Percentiles rank a stretch among this genome's conserved stretches.
Conservation (phyloP, 2,329 filamentous ascomycete genomes). For the Venturia pyrina region DNA sequence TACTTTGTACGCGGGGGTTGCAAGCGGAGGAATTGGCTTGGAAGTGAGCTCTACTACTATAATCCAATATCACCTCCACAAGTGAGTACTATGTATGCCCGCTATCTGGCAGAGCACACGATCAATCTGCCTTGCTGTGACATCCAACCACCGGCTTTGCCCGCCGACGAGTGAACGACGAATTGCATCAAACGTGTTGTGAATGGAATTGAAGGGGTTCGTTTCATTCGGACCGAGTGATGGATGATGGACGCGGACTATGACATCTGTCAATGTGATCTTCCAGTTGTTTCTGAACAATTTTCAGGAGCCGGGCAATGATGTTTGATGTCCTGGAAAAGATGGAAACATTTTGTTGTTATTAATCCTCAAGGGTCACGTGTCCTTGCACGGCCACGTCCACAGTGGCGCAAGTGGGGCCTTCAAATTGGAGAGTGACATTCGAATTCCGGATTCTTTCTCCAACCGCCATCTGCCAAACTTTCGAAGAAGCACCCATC, state of each 20-base stretch:
- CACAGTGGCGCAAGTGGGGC: neutral
- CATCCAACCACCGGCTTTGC: neutral
- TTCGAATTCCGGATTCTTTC: neutral
- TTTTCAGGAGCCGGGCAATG: neutral
- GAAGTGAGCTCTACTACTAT: no score
- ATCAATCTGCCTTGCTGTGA: neutral
- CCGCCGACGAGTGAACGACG: neutral
- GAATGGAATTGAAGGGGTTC: neutral
- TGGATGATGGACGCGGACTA: neutral
- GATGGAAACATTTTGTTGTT: neutral
- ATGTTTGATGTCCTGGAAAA: neutral
- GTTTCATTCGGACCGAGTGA: neutral
- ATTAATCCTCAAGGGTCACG: neutral
- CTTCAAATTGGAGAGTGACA: neutral
- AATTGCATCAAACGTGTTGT: neutral
- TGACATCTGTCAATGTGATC: neutral
- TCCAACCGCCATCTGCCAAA: neutral
- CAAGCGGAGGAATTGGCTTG: no score
- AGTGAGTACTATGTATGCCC: no score
- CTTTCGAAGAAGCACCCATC: constrained; percentile 10
- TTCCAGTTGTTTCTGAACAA: neutral
- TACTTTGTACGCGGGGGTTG: no score
- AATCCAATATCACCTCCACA: no score
- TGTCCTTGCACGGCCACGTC: neutral
- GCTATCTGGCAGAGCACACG: neutral